Evolutionary conservation across 192 early-diverging fungal genomes (phyloP), one percentile per base, ranked within the genome.

Genomic region (Linnemannia elongata): DNA sequence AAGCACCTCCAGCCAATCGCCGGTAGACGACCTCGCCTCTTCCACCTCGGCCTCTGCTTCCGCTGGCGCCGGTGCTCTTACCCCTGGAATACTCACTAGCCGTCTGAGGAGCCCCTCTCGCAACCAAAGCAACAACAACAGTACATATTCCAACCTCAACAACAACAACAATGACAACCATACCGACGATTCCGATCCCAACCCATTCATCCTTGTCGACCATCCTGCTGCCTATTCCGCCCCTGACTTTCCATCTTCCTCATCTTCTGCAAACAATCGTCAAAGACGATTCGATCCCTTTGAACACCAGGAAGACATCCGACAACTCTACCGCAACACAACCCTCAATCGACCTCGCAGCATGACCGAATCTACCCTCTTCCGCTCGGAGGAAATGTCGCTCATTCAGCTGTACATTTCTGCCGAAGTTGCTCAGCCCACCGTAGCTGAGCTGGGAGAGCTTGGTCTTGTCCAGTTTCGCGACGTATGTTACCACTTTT

Each of bases 341-440:
- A 47, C 66, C 20, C 38, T 63, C 35, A 41, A 33, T 30, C 44
- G 52, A 75, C 45, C 52, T 4, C 42, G 13, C 76, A 87, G 66
- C 54, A 92, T 93, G 92, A 38, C 88, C 42, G 80, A 85, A 47
- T 86, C 88, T 57, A 90, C 89, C 13, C 89, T 98, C 86, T 97
- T 97, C 90, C 93, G 98, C 75, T 98, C 97, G 74, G 98, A 99
- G 89, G 94, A 96, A 82, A 99, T 98, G 98, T 96, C 97, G 75
- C 93, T 97, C 76, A 93, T 97, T 63, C 94, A 98, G 94, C 92
- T 99, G 78, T 99, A 98, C 91, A 97, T 99, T 85, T 97, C 98
- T 4, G 89, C 94, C 45, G 98, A 99, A 91, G 96, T 97, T 49
- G 96, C 96, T 15, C 97, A 97, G 83, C 95, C 94, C 24, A 98